A percentile compares a stretch with the other conserved stretches of the same genome.
Conservation (phyloP, 1,284 basidiomycete genomes). For the Papiliotrema nemorosa region DNA sequence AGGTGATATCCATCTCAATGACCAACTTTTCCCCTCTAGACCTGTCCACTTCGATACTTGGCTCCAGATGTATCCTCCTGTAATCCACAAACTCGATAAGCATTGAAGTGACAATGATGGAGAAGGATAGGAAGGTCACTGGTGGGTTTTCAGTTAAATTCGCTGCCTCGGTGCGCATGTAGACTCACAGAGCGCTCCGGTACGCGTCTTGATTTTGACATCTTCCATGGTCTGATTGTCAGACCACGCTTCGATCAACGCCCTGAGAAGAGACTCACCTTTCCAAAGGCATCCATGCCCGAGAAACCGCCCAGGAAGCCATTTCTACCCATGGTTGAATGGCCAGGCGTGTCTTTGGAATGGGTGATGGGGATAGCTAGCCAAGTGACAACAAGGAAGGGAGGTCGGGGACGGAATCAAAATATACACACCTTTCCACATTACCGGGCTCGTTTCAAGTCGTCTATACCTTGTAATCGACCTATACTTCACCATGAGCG, state of each 20-base stretch:
- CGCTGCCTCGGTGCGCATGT: not conserved
- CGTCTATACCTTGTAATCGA: slow-evolving; percentile 98
- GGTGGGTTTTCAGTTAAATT: not conserved
- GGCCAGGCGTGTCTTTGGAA: too few species aligned
- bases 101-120: slow-evolving; percentile 86
- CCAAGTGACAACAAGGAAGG: too few species aligned
- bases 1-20: slow-evolving; percentile 88
- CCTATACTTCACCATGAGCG: slow-evolving; percentile 12
- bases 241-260: not conserved
- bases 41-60: slow-evolving; percentile 86
- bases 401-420: too few species aligned
- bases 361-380: too few species aligned
- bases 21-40: slow-evolving; percentile 91
- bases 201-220: slow-evolving; percentile 94
- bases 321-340: slow-evolving; percentile 51
- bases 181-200: slow-evolving; percentile 77
- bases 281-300: slow-evolving; percentile 91
- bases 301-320: slow-evolving; percentile 46
- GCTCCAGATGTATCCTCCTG: slow-evolving; percentile 77
- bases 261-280: slow-evolving; percentile 57
- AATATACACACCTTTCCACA: too few species aligned
- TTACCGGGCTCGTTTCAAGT: slow-evolving; percentile 46
- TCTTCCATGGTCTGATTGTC: slow-evolving; percentile 81
- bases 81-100: slow-evolving; percentile 96
- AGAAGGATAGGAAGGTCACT: slow-evolving; percentile 90